Conservation (phyloP, 257 asterid species). For the Fraxinus excelsior region DNA sequence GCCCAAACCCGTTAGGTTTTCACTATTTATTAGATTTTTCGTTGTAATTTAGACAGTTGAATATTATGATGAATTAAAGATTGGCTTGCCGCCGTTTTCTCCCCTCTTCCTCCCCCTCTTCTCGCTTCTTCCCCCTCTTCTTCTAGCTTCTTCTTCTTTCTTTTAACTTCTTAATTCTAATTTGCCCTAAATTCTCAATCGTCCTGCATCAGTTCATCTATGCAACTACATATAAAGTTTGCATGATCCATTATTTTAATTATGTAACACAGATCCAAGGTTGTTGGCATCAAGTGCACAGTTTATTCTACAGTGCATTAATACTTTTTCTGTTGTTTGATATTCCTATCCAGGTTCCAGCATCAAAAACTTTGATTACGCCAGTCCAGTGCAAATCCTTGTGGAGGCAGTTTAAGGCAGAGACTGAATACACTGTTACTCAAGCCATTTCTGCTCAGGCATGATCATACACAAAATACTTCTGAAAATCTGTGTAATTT, state of each 20-base stretch:
- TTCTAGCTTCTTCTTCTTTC: no score
- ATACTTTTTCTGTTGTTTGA: constrained; percentile 23
- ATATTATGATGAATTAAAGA: no score
- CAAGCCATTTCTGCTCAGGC: constrained; percentile 98
- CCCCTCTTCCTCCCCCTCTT: no score
- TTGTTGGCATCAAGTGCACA: neutral
- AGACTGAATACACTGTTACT: constrained; percentile 88
- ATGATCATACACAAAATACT: constrained; percentile 22
- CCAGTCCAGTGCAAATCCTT: constrained; percentile 91
- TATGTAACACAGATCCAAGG: neutral
- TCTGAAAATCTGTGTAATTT: constrained; percentile 12
- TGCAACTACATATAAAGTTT: neutral
- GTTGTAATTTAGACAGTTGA: no score
- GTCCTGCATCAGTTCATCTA: no score
- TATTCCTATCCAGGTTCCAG: constrained; percentile 52
- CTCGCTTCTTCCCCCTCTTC: no score
- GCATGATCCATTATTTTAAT: neutral
- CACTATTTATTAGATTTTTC: no score
- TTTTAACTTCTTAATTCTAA: no score
- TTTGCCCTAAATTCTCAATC: no score
- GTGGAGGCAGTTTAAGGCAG: constrained; percentile 88
- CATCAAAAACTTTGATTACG: constrained; percentile 76
- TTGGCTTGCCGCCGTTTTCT: no score
- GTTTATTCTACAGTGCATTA: constrained; percentile 15
- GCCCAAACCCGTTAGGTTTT: no score